phyloP scores from a whole-genome alignment of 1,284 basidiomycete genomes.

The Pascua guehoae region DNA sequence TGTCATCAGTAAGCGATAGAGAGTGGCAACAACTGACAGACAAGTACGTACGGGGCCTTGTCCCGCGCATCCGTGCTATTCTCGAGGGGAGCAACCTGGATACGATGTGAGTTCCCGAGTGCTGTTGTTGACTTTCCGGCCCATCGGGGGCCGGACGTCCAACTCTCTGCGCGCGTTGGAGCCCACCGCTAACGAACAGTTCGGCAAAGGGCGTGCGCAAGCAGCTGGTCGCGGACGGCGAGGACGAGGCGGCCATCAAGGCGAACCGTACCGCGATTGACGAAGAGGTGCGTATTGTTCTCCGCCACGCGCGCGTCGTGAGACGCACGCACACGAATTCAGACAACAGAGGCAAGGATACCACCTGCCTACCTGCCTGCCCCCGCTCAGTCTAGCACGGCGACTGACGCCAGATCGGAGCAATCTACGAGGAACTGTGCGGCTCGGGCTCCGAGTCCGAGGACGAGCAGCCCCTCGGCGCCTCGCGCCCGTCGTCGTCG shows the following conservation, averaged over 20 bases:
- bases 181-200: constrained; percentile 20
- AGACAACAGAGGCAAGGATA: no score
- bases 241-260: constrained; percentile 41
- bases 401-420: constrained; percentile 30
- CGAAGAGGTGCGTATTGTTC: constrained; percentile 27
- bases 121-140: neutral
- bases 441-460: constrained; percentile 2
- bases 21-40: neutral
- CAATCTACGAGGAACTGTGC: constrained; percentile 37
- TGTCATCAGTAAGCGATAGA: neutral
- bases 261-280: constrained; percentile 40
- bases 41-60: constrained; percentile 27
- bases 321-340: neutral
- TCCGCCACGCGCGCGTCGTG: no score
- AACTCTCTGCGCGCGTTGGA: no score
- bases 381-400: neutral
- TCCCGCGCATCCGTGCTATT: constrained; percentile 33
- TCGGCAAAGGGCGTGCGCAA: constrained; percentile 48
- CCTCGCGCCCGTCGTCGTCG: no score
- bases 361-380: no score
- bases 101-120: constrained; percentile 26
- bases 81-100: constrained; percentile 32
- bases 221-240: constrained; percentile 37
- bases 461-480: neutral
- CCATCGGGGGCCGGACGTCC: neutral